Base-by-base conservation (phyloP, 306 rosid species). In the Glycine soja region DNA sequence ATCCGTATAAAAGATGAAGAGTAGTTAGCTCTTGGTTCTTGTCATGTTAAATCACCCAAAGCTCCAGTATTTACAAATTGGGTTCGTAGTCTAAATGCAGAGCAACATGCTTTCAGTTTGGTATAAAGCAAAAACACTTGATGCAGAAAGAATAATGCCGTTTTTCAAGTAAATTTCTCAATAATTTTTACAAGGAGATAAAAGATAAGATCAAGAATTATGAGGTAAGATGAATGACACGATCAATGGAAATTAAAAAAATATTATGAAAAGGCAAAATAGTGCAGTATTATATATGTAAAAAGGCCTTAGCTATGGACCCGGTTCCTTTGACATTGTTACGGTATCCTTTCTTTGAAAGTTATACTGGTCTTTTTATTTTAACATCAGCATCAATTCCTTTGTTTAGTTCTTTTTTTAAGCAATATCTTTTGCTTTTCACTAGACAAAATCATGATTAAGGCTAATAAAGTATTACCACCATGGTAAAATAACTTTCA, bases 1-100 rank as follows among this genome's bases (percentile, higher is more conserved):
- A 65, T 77, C 73, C 70, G n/a, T 72, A 54, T 40, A 76, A 70
- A 66, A 54, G 54, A 34, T 34, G 30, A 66, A 30, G 85, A 81
- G 87, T 87, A 56, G 88, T 83, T 90, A 81, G 73, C 70, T 70
- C 58, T 70, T 47, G 30, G 30, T 69, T 66, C 81, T 50, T 56
- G 59, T 34, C 76, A 53, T 71, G 76, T 14, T 52, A 52, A 65
- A 71, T 46, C 52, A 56, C 58, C 43, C 19, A 11, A 24, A 63
- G 69, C 45, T 46, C 4, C 24, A 36, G 52, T 56, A 57, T 13
- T 58, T 77, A 67, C 62, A 51, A 18, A 76, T 67, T 34, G 70
- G 74, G 50, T 14, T 68, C 47, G 75, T 42, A 80, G 72, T 70
- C 69, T 18, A 65, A 67, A 58, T 65, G 67, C 24, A 52, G 72